Percentiles rank a stretch among this genome's conserved stretches.
These are phyloP conservation scores for Cryptococcus hybrid DNA, from an alignment of 1,284 basidiomycete species.

Conservation along the genomic window DNA sequence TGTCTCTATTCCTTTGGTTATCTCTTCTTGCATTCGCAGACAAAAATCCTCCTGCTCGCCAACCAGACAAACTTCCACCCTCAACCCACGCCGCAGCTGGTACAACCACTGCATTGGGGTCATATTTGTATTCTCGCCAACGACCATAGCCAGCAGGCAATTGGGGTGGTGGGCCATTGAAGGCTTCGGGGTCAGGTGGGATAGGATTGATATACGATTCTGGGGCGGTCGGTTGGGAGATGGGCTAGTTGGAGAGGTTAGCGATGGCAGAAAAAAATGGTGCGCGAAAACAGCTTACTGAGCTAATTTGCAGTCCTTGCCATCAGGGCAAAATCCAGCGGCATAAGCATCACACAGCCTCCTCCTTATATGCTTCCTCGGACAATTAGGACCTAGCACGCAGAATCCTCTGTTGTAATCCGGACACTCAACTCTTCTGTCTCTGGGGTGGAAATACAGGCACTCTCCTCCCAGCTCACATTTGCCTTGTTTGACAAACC, in stretches of 20 bases:
- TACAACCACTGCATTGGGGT: constrained; percentile 55
- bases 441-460: constrained; percentile 89
- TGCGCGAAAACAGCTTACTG: constrained; percentile 65
- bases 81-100: constrained; percentile 43
- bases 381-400: constrained; percentile 74
- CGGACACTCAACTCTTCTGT: constrained; percentile 88
- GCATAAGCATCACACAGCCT: constrained; percentile 89
- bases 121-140: constrained; percentile 74
- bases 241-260: constrained; percentile 21
- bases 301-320: constrained; percentile 82
- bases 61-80: constrained; percentile 38
- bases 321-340: constrained; percentile 93
- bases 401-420: constrained; percentile 97
- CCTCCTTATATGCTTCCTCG: constrained; percentile 87
- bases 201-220: constrained; percentile 76
- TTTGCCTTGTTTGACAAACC: constrained; percentile 97
- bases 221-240: constrained; percentile 57
- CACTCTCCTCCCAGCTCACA: constrained; percentile 98
- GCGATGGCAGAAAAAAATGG: not conserved
- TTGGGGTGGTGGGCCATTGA: constrained; percentile 78
- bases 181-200: constrained; percentile 68
- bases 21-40: constrained; percentile 32
- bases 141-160: constrained; percentile 64
- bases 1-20: constrained; percentile 25
- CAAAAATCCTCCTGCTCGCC: constrained; percentile 41